phyloP scores from a whole-genome alignment of 306 rosid genomes.

The Sindora glabra region DNA sequence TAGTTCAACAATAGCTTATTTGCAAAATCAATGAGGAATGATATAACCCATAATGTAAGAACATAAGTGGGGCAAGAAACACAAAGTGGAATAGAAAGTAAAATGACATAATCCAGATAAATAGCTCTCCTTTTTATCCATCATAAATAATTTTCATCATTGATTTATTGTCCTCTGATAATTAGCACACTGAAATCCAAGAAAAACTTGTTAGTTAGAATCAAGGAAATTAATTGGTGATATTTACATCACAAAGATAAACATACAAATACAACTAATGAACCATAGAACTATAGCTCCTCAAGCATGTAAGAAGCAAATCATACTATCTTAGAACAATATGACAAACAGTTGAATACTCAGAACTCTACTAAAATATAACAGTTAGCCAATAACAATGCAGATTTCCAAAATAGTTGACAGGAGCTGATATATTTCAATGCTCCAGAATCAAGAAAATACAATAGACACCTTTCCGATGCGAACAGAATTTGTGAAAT shows the following conservation, averaged over 20 bases:
- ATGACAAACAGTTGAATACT: not conserved
- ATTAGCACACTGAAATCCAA: slow-evolving; percentile 3
- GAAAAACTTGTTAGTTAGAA: not conserved
- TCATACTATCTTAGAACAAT: not conserved
- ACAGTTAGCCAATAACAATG: not conserved
- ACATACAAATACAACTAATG: not conserved
- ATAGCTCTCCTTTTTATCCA: too few relatives aligned
- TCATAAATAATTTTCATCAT: not conserved
- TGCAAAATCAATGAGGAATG: not conserved
- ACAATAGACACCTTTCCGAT: slow-evolving; percentile 97
- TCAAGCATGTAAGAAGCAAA: slow-evolving; percentile 1
- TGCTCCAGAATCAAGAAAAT: slow-evolving; percentile 6
- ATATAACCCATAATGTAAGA: not conserved
- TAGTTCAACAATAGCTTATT: slow-evolving; percentile 1
- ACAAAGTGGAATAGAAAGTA: not conserved
- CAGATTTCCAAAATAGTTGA: not conserved
- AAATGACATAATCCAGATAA: too few relatives aligned
- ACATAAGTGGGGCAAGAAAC: not conserved
- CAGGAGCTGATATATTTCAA: too few relatives aligned
- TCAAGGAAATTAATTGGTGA: not conserved
- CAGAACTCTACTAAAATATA: not conserved
- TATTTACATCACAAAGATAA: not conserved
- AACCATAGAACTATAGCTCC: not conserved
- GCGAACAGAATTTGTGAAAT: slow-evolving; percentile 61
- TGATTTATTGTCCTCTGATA: not conserved